These are phyloP conservation scores for Fusarium agapanthi DNA, from an alignment of 2,329 filamentous ascomycete genomes.

Conservation along the genomic window DNA sequence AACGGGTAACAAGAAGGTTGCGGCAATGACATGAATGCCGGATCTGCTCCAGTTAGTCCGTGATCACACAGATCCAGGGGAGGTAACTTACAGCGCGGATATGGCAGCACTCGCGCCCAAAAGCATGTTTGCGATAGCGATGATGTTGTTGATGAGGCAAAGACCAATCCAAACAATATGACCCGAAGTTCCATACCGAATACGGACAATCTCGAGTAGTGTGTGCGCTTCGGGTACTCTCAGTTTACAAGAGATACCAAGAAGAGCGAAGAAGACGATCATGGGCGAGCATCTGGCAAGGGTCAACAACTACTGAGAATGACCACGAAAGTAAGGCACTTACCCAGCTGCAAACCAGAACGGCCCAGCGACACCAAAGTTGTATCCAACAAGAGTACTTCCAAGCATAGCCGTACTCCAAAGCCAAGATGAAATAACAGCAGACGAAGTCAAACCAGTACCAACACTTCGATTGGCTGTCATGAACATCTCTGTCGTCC, in stretches of 20 bases:
- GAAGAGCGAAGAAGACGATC: constrained; percentile 63
- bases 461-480: constrained; percentile 61
- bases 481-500: constrained; percentile 65
- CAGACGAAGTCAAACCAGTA: constrained; percentile 61
- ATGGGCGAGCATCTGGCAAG: constrained; percentile 54
- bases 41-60: constrained; percentile 43
- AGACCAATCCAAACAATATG: constrained; percentile 62
- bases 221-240: constrained; percentile 64
- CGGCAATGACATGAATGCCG: constrained; percentile 60
- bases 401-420: constrained; percentile 63
- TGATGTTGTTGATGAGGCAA: constrained; percentile 63
- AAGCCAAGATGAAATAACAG: constrained; percentile 64
- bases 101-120: constrained; percentile 50
- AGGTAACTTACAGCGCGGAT: constrained; percentile 42
- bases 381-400: constrained; percentile 60
- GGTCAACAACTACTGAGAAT: not conserved
- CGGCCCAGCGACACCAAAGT: constrained; percentile 62
- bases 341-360: constrained; percentile 66
- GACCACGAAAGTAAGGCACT: fast-evolving
- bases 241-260: constrained; percentile 61
- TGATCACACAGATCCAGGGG: not conserved
- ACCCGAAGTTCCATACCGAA: constrained; percentile 57
- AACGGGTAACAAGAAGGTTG: constrained; percentile 55
- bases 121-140: constrained; percentile 63
- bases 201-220: constrained; percentile 60